Conservation (phyloP, 2,329 filamentous ascomycete genomes). For the Fusarium pilosicola region DNA sequence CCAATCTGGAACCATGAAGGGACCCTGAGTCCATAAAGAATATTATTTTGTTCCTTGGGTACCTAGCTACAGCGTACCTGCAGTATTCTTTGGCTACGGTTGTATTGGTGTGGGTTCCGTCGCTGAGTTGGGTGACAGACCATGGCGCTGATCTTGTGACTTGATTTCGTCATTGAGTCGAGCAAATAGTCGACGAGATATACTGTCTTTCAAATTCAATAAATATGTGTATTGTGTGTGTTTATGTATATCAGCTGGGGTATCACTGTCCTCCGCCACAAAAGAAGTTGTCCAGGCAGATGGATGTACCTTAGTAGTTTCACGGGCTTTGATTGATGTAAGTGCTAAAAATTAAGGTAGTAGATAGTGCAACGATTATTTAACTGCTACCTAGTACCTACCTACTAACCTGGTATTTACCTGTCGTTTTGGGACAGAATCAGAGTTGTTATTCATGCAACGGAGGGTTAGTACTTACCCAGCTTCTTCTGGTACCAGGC, state of each 20-base stretch:
- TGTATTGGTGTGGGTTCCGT: slow-evolving; percentile 6
- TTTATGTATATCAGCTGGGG: not conserved
- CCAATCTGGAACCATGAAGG: slow-evolving; percentile 22
- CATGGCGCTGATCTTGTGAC: not conserved
- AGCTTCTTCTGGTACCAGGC: not conserved
- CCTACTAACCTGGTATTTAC: not conserved
- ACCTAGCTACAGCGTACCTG: slow-evolving; percentile 38
- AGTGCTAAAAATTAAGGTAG: not conserved
- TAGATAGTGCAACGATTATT: not conserved
- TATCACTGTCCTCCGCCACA: not conserved
- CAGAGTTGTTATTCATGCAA: not conserved
- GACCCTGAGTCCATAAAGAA: slow-evolving; percentile 19
- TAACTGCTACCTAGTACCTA: not conserved
- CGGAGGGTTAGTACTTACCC: not conserved
- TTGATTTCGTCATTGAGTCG: not conserved
- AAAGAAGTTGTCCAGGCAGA: not conserved
- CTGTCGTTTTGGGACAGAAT: not conserved
- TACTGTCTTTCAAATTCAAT: not conserved
- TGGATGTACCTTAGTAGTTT: not conserved
- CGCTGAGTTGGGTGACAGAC: not conserved
- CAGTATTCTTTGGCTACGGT: slow-evolving; percentile 9
- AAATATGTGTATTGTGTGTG: not conserved
- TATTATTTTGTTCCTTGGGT: not conserved
- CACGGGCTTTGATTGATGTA: not conserved
- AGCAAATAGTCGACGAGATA: not conserved